phyloP scores from a whole-genome alignment of 345 rosid species.

The Nasturtium officinale region DNA sequence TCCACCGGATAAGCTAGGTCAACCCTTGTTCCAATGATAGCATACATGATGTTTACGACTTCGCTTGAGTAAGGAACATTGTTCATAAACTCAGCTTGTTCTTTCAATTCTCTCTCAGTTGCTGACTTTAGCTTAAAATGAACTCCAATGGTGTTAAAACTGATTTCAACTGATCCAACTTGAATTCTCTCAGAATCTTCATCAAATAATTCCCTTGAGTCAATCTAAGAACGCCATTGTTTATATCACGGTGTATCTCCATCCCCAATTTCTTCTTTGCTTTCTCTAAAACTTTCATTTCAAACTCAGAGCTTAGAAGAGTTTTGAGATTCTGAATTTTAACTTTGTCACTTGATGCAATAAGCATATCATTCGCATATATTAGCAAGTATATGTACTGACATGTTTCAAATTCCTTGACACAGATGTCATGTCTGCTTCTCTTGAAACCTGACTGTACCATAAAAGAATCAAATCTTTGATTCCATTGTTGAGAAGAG shows the following conservation, averaged over 20 bases:
- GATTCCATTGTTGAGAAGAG: not conserved
- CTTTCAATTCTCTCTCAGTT: rapidly evolving
- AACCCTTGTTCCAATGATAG: not conserved
- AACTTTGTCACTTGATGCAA: not conserved
- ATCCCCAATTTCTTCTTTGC: not conserved
- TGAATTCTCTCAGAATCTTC: not conserved
- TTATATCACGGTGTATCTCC: not conserved
- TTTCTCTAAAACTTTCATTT: not conserved
- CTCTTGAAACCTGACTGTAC: not conserved
- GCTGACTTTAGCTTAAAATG: not conserved
- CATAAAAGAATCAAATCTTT: not conserved
- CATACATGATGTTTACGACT: not conserved
- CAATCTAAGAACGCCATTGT: not conserved
- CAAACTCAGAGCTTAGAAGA: not conserved
- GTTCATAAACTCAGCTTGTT: not conserved
- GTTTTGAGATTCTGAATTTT: not conserved
- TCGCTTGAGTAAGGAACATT: not conserved
- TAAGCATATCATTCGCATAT: not conserved
- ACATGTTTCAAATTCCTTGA: not conserved
- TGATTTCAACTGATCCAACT: not conserved
- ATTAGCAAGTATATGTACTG: not conserved
- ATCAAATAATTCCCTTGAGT: not conserved
- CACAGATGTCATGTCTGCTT: not conserved
- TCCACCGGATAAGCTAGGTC: not conserved
- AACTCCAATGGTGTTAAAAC: not conserved